A percentile compares a stretch with the other conserved stretches of the same genome.
Conservation (phyloP, 2,329 filamentous ascomycete genomes). For the Pseudocercospora macadamiae region DNA sequence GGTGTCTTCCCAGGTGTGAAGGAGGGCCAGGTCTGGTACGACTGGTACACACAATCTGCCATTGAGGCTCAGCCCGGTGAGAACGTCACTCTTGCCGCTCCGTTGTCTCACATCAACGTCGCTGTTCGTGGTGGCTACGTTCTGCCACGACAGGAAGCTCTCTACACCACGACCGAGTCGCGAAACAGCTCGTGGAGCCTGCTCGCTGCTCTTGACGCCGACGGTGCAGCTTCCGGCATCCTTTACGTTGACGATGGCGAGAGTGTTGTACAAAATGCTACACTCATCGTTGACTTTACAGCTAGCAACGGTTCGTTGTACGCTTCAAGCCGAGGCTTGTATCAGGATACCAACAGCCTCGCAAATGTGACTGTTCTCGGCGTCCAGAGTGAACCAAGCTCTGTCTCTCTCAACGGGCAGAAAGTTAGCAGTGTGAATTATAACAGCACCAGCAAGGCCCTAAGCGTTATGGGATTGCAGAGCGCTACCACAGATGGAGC, state of each 20-base stretch:
- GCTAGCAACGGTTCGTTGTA: slow-evolving; percentile 52
- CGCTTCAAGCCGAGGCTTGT: slow-evolving; percentile 55
- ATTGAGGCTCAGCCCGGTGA: slow-evolving; percentile 56
- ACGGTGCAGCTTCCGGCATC: slow-evolving; percentile 61
- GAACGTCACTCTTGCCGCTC: slow-evolving; percentile 64
- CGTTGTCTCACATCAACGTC: slow-evolving; percentile 70
- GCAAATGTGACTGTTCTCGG: slow-evolving; percentile 67
- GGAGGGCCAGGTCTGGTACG: slow-evolving; percentile 69
- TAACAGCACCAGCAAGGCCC: slow-evolving; percentile 50
- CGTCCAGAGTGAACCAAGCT: slow-evolving; percentile 44
- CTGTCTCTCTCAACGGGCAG: slow-evolving; percentile 61
- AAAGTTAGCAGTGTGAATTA: slow-evolving; percentile 50
- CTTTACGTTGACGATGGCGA: slow-evolving; percentile 78
- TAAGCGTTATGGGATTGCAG: slow-evolving; percentile 57
- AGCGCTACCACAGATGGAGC: slow-evolving; percentile 55
- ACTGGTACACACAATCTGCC: slow-evolving; percentile 72
- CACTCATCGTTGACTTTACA: slow-evolving; percentile 54
- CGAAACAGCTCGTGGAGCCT: slow-evolving; percentile 69
- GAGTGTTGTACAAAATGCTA: slow-evolving; percentile 61
- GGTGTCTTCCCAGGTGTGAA: slow-evolving; percentile 71
- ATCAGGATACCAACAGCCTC: slow-evolving; percentile 59
- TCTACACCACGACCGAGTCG: slow-evolving; percentile 66
- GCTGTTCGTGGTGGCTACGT: slow-evolving; percentile 70
- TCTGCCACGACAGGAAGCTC: slow-evolving; percentile 69
- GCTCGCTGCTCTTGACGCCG: slow-evolving; percentile 61